Evolutionary conservation across 345 rosid species (phyloP), one percentile per base, ranked within the genome.

Genomic region (Hibiscus tridactylites): DNA sequence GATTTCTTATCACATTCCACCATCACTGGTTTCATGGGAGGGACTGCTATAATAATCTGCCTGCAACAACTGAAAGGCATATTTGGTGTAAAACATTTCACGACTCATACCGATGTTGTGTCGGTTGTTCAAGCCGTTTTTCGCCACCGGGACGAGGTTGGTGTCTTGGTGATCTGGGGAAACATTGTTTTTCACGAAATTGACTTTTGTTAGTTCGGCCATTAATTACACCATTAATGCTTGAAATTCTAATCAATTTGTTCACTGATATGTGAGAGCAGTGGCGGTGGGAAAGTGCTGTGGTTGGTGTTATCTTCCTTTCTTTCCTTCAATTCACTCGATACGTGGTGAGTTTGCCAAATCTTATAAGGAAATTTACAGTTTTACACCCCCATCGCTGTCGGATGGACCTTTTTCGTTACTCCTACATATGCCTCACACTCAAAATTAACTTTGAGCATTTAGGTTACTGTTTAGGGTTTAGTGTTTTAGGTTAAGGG

Each of bases 1-100:
- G 98, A 94, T 76, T 91, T 94, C 78, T 60, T 94, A 75, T 86
- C 98, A 12, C 97, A 91, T 71, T 90, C 98, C 0, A 94, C 98
- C 6, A 94, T 94, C 72, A 84, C 88, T 3, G 98, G 98, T 26
- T 91, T 94, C 87, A 91, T 94, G 96, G 88, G 88, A 28, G 97
- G 97, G 49, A 91, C 97, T 1, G 97, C 98, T 1, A 74, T 84
- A 3, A 77, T 94, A 7, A 91, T 94, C 29, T 83, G 83, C 61
- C 83, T 91, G 19, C 97, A 94, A 75, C 98, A 94, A 74, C 73
- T 94, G 72, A 94, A 90, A 77, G 96, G 96, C 68, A 24, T 91
- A n/a, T 74, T 94, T 35, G 98, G 98, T 15, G 28, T 94, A 77
- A 67, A 15, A 0, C 87, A 87, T 67, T 91, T 94, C 75, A 91